These are phyloP conservation scores for Helichrysum umbraculigerum DNA, from an alignment of 129 eudicot species.

Conservation along the genomic window DNA sequence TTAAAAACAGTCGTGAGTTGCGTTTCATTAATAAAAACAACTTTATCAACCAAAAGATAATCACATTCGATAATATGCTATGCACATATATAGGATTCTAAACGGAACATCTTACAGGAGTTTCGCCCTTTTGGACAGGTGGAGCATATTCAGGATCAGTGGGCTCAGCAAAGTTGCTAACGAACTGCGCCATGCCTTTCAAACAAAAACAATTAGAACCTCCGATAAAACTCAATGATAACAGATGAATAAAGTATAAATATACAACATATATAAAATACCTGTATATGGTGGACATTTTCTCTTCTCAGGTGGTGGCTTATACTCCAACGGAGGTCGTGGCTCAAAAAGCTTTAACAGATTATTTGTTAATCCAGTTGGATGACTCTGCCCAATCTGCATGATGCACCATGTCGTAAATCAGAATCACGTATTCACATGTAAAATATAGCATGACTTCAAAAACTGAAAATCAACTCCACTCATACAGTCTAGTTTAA, in stretches of 20 bases:
- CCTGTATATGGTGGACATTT: conserved; percentile 93
- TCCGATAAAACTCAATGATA: background rate
- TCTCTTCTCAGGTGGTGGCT: conserved; percentile 97
- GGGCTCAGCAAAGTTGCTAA: conserved; percentile 73
- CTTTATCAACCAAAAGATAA: background rate
- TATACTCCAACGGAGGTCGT: conserved; percentile 91
- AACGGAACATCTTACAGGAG: conserved; percentile 66
- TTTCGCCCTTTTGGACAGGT: conserved; percentile 75
- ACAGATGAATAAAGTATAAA: conserved; percentile 5
- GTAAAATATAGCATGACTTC: too few relatives aligned
- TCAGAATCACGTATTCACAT: conserved; percentile 8
- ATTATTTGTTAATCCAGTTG: conserved; percentile 88
- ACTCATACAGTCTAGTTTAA: too few relatives aligned
- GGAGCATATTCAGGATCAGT: conserved; percentile 87
- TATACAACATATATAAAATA: conserved; percentile 13
- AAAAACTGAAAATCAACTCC: too few relatives aligned
- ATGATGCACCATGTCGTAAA: background rate
- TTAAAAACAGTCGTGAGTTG: background rate
- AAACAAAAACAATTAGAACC: conserved; percentile 10
- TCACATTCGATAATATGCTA: background rate
- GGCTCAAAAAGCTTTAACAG: conserved; percentile 93
- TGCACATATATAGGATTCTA: background rate
- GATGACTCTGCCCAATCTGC: conserved; percentile 98
- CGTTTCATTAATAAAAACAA: background rate
- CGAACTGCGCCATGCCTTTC: conserved; percentile 46